These are phyloP conservation scores for Pilaira anomala DNA, from an alignment of 192 early-diverging fungal species.

Conservation along the genomic window DNA sequence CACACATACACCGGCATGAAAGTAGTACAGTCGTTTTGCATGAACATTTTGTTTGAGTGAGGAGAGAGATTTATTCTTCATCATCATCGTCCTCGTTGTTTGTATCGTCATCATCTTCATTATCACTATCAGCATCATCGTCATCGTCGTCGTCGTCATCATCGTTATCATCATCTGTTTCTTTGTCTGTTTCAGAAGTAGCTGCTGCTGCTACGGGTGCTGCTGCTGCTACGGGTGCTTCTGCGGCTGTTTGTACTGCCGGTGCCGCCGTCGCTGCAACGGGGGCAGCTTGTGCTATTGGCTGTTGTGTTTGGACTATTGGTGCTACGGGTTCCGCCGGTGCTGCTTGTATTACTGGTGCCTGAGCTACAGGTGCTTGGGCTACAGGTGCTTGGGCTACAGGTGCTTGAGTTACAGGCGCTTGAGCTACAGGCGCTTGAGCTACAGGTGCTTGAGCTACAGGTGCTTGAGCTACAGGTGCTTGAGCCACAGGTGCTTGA, in stretches of 20 bases:
- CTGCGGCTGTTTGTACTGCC: constrained; percentile 45
- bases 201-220: background rate
- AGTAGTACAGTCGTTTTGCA: no score
- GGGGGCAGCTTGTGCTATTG: constrained; percentile 37
- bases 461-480: constrained; percentile 56
- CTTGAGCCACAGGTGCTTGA: constrained; percentile 33
- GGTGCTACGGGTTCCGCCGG: constrained; percentile 57
- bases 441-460: constrained; percentile 81
- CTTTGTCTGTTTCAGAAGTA: background rate
- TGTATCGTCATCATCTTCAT: background rate
- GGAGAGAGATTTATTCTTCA: constrained; percentile 5
- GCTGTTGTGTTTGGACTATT: constrained; percentile 32
- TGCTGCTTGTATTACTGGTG: constrained; percentile 48
- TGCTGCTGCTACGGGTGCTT: constrained; percentile 59
- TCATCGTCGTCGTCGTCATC: background rate
- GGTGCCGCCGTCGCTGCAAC: no score
- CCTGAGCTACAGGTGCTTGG: background rate
- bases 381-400: constrained; percentile 65
- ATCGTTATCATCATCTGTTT: background rate
- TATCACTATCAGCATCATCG: background rate
- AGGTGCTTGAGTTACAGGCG: constrained; percentile 56
- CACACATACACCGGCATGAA: no score
- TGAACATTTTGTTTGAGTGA: no score
- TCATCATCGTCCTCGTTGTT: background rate
- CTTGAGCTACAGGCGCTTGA: constrained; percentile 63